Base-by-base conservation (phyloP, 2,329 filamentous ascomycete genomes). In the Cryoendolithus antarcticus region DNA sequence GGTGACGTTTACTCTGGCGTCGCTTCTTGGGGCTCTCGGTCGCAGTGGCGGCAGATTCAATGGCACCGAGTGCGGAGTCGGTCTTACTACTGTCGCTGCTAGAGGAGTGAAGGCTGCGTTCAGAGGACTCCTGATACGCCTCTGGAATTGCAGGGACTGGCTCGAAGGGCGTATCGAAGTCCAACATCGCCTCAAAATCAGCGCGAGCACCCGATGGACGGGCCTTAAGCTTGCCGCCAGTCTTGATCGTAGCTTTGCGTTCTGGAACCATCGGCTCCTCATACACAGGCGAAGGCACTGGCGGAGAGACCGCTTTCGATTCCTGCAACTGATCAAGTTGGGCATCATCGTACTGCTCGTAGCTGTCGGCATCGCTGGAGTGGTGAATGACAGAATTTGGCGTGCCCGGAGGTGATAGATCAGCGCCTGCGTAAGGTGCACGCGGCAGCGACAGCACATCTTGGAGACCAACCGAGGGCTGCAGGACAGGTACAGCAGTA, bases 321-420 rank as follows among this genome's bases (percentile, higher is more conserved):
- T 42, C 40, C 27, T 42, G 35, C 19, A 38, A 34, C 29, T 41
- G 39, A 7, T 41, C 39, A 19, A 27, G 34, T 11, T 37, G 39
- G 15, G 39, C 39, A 29, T 41, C 39, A 12, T 41, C 30, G 10
- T 29, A 41, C 9, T 41, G 34, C n/a, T 40, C 39, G 24, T 27
- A 27, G 8, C 32, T 30, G 10, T 40, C 38, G 21, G 33, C 11
- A 28, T 41, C 39, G 30, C 34, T 41, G 7, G 39, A 41, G 39
- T 88, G 83, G 45, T 84, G 82, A 47, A 95, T 89, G 13, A 96
- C 88, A 5, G 89, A 96, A 36, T 86, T 83, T 9, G 89, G 88
- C 6, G 86, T 93, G 77, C 68, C 39, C 65, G 70, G 60, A 49
- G 48, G 51, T 24, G 52, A 53, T 28, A 47, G 44, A 11, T 56